Evolutionary conservation across 768 basidiomycete genomes (phyloP).

Genomic region (Pulveroboletus sp.): DNA sequence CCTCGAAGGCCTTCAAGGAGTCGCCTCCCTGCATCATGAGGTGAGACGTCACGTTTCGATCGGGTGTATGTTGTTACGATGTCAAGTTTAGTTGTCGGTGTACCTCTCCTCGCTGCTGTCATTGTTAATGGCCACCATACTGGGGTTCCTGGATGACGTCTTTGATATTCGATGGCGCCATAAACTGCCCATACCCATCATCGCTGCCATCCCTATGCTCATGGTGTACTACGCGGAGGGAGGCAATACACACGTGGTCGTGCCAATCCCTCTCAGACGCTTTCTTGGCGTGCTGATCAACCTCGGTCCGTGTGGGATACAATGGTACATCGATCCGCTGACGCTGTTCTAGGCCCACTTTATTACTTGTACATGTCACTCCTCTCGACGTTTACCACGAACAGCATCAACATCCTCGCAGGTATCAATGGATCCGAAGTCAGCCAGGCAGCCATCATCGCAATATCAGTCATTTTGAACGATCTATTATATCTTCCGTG

Average conservation of each 20-base stretch:
- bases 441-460: constrained; percentile 88
- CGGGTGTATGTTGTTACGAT: neutral
- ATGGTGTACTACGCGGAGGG: constrained; percentile 96
- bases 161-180: constrained; percentile 99
- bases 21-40: constrained; percentile 69
- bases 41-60: constrained; percentile 36
- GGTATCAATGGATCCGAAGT: constrained; percentile 97
- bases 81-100: constrained; percentile 61
- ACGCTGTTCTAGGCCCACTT: constrained; percentile 61
- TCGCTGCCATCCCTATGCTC: constrained; percentile 90
- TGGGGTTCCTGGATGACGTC: constrained; percentile 95
- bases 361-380: constrained; percentile 97
- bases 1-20: constrained; percentile 41
- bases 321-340: neutral
- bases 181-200: constrained; percentile 94
- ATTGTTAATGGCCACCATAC: constrained; percentile 83
- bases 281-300: constrained; percentile 79
- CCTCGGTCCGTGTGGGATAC: constrained; percentile 59
- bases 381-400: constrained; percentile 93
- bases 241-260: constrained; percentile 90
- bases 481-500: constrained; percentile 93
- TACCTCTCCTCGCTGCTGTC: constrained; percentile 94
- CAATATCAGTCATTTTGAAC: constrained; percentile 84
- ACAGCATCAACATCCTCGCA: constrained; percentile 97
- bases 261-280: constrained; percentile 75